phyloP scores from a whole-genome alignment of 2,329 filamentous ascomycete genomes.

The Aureobasidium vineae region DNA sequence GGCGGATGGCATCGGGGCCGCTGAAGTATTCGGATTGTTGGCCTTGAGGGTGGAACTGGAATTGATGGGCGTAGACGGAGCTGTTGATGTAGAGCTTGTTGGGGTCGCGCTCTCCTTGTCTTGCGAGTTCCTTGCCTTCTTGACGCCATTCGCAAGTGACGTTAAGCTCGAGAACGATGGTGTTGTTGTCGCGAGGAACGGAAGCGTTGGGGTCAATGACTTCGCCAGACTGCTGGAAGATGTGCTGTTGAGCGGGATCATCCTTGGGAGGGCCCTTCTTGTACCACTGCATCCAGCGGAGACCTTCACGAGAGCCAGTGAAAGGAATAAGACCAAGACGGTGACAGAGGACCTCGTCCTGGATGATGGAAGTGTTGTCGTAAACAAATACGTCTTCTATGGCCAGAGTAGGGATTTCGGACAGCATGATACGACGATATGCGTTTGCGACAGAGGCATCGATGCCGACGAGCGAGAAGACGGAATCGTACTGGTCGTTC shows the following conservation, averaged over 20 bases:
- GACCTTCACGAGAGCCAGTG: constrained; percentile 70
- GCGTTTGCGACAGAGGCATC: constrained; percentile 95
- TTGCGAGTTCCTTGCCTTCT: constrained; percentile 56
- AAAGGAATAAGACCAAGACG: constrained; percentile 89
- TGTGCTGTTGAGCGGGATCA: constrained; percentile 51
- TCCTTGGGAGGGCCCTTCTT: constrained; percentile 62
- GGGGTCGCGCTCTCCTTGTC: constrained; percentile 72
- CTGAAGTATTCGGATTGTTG: constrained; percentile 68
- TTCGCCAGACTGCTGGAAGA: constrained; percentile 48
- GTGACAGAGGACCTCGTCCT: constrained; percentile 93
- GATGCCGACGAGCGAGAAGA: constrained; percentile 87
- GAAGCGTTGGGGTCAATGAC: constrained; percentile 43
- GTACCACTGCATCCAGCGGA: constrained; percentile 81
- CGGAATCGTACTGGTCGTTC: constrained; percentile 71
- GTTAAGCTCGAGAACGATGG: constrained; percentile 72
- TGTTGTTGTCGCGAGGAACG: constrained; percentile 74
- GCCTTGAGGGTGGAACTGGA: constrained; percentile 74
- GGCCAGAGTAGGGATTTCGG: constrained; percentile 90
- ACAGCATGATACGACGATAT: constrained; percentile 91
- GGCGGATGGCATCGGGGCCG: constrained; percentile 60
- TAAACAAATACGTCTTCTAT: constrained; percentile 91
- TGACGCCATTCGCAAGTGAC: constrained; percentile 77
- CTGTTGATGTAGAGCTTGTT: constrained; percentile 81
- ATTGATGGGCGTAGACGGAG: constrained; percentile 56
- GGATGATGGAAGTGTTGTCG: constrained; percentile 97